Evolutionary conservation across 1,284 basidiomycete genomes (phyloP), one percentile per base, ranked within the genome.

Genomic region (Thecaphora thlaspeos): DNA sequence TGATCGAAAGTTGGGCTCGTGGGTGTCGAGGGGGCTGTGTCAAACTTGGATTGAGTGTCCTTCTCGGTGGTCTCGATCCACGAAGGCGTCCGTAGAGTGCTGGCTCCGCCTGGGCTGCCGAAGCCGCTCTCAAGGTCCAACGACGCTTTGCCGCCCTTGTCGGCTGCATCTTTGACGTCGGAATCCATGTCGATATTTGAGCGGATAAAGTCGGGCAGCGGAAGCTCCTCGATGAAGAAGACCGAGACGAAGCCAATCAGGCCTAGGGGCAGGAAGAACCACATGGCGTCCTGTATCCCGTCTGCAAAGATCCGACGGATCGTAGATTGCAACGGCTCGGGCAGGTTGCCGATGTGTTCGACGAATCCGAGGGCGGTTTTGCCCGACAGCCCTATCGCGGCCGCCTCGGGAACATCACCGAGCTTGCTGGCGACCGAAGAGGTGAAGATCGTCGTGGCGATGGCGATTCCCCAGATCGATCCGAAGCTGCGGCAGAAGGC

Each of bases 391-490:
- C 68, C 68, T 9, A 56, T 15, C 18, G 66, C 21, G 14, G 55
- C 55, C 19, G 46, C 57, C 11, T 59, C 51, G 1, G 61, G 62
- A 14, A 71, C 17, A 0, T 37, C 34, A 17, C 32, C 19, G 12
- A 71, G 30, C 21, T 55, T 51, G 3, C 30, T 42, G 36, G 55
- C 59, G 14, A 70, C 68, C 22, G 37, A 47, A 9, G 52, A 47
- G 2, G 60, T 67, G 26, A 70, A 44, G 38, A 67, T 48, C n/a
- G 63, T 67, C 2, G 63, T 70, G 0, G 63, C 62, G 43, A 70
- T 53, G 18, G 67, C 67, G 32, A 71, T 65, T 8, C 68, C 68
- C 62, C 65, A 71, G 23, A 71, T 59, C 14, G 65, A 52, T 2
- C 68, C 68, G 15, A 71, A 68, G 8, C 51, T 59, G 5, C 66